These are phyloP conservation scores for Leccinum boreale DNA, from an alignment of 768 basidiomycete species.

Conservation along the genomic window DNA sequence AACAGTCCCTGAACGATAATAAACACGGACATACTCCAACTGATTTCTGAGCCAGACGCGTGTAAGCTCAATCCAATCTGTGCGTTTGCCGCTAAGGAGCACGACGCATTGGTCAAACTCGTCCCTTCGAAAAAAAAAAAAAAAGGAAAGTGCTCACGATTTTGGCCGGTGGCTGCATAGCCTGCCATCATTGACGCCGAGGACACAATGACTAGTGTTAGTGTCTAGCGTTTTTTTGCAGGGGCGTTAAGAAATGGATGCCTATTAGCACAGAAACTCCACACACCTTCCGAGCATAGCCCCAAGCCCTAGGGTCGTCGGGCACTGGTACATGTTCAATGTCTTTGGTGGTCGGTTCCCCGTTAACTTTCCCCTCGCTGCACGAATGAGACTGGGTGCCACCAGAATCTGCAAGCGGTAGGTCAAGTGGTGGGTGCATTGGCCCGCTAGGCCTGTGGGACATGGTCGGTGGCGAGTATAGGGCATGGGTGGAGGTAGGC, in stretches of 20 bases:
- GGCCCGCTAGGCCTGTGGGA: slow-evolving; percentile 6
- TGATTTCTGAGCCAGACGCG: slow-evolving; percentile 60
- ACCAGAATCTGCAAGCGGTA: background rate
- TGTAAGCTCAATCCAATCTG: slow-evolving; percentile 60
- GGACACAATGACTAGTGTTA: slow-evolving; percentile 25
- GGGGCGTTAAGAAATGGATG: background rate
- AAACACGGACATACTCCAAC: slow-evolving; percentile 67
- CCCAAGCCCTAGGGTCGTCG: slow-evolving; percentile 64
- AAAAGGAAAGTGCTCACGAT: slow-evolving; percentile 18
- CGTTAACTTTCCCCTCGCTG: background rate
- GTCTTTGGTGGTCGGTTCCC: slow-evolving; percentile 13
- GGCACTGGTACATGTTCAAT: slow-evolving; percentile 42
- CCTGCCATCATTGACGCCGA: slow-evolving; percentile 29
- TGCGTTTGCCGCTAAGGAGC: slow-evolving; percentile 56
- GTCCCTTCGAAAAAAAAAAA: background rate
- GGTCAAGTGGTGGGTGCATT: background rate
- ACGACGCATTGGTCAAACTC: background rate
- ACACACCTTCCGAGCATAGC: slow-evolving; percentile 49
- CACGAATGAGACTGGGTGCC: background rate
- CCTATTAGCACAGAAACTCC: no score
- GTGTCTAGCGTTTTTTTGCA: slow-evolving; percentile 10
- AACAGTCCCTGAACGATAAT: slow-evolving; percentile 65
- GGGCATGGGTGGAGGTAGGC: background rate
- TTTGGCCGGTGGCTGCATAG: slow-evolving; percentile 24
- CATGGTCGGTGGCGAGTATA: slow-evolving; percentile 4